phyloP scores from a whole-genome alignment of 208 protist species.

The Blechomonas ayalai region DNA sequence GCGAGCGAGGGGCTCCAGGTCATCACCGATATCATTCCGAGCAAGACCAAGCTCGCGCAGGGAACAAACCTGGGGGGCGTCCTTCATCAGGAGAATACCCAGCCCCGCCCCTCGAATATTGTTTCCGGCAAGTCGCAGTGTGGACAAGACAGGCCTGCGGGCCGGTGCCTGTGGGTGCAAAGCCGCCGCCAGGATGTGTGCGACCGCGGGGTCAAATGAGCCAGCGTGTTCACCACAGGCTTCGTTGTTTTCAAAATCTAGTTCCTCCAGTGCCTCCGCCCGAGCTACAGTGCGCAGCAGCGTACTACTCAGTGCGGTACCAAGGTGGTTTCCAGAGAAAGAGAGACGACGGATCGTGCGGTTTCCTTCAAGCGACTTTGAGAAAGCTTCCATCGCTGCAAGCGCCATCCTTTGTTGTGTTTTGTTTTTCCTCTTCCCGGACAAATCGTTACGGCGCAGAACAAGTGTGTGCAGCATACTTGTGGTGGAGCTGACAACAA shows the following conservation, averaged over 20 bases:
- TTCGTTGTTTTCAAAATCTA: conserved; percentile 69
- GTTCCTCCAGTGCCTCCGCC: conserved; percentile 47
- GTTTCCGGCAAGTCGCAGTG: conserved; percentile 56
- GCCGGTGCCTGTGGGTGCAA: conserved; percentile 16
- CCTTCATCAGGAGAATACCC: conserved; percentile 37
- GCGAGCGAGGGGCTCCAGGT: conserved; percentile 22
- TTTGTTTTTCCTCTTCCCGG: conserved; percentile 15
- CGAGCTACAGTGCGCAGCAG: conserved; percentile 40
- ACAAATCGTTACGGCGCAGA: conserved; percentile 35
- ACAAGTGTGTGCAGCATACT: conserved; percentile 54
- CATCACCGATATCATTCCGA: conserved; percentile 58
- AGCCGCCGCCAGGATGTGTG: conserved; percentile 33
- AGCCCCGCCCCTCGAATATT: conserved; percentile 47
- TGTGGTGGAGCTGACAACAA: conserved; percentile 26
- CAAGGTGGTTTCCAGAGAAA: conserved; percentile 73
- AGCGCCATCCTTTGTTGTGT: conserved; percentile 25
- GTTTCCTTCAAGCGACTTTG: conserved; percentile 36
- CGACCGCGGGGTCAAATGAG: conserved; percentile 34
- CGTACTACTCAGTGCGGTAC: conserved; percentile 37
- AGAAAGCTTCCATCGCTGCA: conserved; percentile 38
- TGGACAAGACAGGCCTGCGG: conserved; percentile 14
- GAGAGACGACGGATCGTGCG: conserved; percentile 41
- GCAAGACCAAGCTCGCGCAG: conserved; percentile 59
- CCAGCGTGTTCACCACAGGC: conserved; percentile 52
- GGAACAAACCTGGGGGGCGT: conserved; percentile 11